Evolutionary conservation across 352 stramenopile species (phyloP), one percentile per base, ranked within the genome.

Genomic region (Pythium utonaiense): DNA sequence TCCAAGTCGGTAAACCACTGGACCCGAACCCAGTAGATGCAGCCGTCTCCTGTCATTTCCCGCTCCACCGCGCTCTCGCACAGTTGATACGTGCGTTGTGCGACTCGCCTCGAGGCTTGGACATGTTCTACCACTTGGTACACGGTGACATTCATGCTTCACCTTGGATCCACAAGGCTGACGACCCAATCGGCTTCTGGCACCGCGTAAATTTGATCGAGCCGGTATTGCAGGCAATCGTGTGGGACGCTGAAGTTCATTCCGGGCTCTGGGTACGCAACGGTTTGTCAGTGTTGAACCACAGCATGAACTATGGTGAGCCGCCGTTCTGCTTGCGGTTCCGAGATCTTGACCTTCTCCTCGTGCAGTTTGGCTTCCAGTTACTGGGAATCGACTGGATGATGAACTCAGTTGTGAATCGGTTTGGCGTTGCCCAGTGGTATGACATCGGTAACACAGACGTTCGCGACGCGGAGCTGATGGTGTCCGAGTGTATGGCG

Each of bases 221-320:
- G 34, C 86, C 86, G 8, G 77, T 90, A 40, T 47, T 95, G 1
- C 79, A 90, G 70, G 76, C 83, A 17, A 89, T 95, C 36, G 81
- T 95, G n/a, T 95, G 86, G 86, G 86, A 95, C 55, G 78, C 86
- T 16, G 83, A 95, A 63, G 86, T 95, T 1, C 86, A 95, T 55
- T 88, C 77, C 0, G 81, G 83, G 5, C 71, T 95, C 38, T 95
- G 86, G 86, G 80, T 92, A 13, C 83, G 86, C 30, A 95, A 95
- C 58, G 86, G 86, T 1, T 82, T 88, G 62, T 87, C 82, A 6
- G 81, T 95, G 36, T 75, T 93, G 27, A 95, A 92, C 55, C 86
- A 95, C 61, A 95, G 83, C 49, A 93, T 95, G 82, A 95, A 95
- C 61, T 95, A 95, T 59, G 86, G 83, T 10, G 86, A 95, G 48